A percentile compares a stretch with the other conserved stretches of the same genome.
These are phyloP conservation scores for Emericellopsis cladophorae DNA, from an alignment of 2,329 filamentous ascomycete genomes.

Conservation along the genomic window DNA sequence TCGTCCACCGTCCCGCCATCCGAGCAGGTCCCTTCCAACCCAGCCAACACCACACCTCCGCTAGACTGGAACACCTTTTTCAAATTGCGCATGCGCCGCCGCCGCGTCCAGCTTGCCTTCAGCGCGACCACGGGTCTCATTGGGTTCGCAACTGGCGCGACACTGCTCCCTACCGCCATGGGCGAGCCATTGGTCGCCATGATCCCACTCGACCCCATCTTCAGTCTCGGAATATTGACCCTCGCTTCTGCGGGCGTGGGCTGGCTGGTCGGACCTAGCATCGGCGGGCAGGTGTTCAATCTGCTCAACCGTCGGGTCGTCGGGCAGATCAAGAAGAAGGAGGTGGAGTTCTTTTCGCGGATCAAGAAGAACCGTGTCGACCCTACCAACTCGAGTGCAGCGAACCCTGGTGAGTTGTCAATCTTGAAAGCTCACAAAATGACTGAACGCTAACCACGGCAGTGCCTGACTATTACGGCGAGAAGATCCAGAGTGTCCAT, in stretches of 20 bases:
- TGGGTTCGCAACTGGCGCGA: constrained; percentile 48
- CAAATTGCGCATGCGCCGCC: constrained; percentile 72
- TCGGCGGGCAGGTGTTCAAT: constrained; percentile 74
- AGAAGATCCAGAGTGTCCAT: constrained; percentile 89
- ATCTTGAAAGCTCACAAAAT: neutral
- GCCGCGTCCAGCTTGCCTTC: constrained; percentile 70
- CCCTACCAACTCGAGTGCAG: constrained; percentile 74
- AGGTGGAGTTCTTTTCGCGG: constrained; percentile 83
- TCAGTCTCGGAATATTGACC: constrained; percentile 72
- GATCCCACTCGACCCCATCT: constrained; percentile 76
- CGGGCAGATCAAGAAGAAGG: constrained; percentile 71
- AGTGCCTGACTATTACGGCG: constrained; percentile 95
- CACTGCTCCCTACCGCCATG: constrained; percentile 56
- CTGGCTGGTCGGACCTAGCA: constrained; percentile 75
- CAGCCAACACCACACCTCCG: constrained; percentile 15
- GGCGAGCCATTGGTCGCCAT: constrained; percentile 59
- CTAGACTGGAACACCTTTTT: constrained; percentile 92
- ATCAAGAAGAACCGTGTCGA: constrained; percentile 91
- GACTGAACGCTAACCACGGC: constrained; percentile 5
- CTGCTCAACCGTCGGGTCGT: constrained; percentile 58
- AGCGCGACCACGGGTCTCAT: constrained; percentile 53
- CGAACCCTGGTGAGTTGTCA: constrained; percentile 57
- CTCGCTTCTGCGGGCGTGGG: constrained; percentile 67
- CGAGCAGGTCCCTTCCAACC: constrained; percentile 12
- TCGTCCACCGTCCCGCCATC: constrained; percentile 12